Evolutionary conservation across 1,284 basidiomycete species (phyloP).

Genomic region (Bjerkandera adusta): DNA sequence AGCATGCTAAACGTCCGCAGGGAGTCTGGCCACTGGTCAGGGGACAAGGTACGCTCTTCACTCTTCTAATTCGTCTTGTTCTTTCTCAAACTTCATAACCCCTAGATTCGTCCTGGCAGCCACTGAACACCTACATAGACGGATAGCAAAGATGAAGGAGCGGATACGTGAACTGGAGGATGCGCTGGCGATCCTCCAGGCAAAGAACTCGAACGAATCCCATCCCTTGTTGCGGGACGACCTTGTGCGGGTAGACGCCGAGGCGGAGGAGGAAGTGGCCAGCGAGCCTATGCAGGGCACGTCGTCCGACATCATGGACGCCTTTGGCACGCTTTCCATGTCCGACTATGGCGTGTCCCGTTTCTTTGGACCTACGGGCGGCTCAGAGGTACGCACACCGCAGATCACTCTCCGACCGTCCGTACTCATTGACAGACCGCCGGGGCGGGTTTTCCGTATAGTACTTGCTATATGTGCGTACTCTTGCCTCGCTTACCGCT

Average conservation of each 20-base stretch:
- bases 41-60: constrained; percentile 55
- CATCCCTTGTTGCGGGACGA: constrained; percentile 65
- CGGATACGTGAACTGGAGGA: constrained; percentile 77
- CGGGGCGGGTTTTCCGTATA: constrained; percentile 16
- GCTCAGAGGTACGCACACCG: constrained; percentile 42
- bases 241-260: constrained; percentile 44
- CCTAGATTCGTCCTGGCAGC: constrained; percentile 73
- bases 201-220: constrained; percentile 43
- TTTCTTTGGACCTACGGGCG: constrained; percentile 66
- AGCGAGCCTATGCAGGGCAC: constrained; percentile 6
- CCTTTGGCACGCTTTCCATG: constrained; percentile 59
- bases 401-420: neutral
- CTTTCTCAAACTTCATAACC: neutral
- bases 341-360: constrained; percentile 58
- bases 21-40: constrained; percentile 46
- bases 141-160: constrained; percentile 70
- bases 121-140: constrained; percentile 70
- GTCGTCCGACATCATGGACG: constrained; percentile 24
- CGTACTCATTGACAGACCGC: no score
- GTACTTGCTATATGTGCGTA: constrained; percentile 30
- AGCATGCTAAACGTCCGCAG: constrained; percentile 12
- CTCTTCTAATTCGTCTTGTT: neutral
- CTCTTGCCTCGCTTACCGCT: constrained; percentile 2
- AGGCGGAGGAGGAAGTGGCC: constrained; percentile 25
- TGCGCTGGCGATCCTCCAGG: constrained; percentile 51